Conservation (phyloP, 176 grass and related monocot species). For the Oryza coarctata region DNA sequence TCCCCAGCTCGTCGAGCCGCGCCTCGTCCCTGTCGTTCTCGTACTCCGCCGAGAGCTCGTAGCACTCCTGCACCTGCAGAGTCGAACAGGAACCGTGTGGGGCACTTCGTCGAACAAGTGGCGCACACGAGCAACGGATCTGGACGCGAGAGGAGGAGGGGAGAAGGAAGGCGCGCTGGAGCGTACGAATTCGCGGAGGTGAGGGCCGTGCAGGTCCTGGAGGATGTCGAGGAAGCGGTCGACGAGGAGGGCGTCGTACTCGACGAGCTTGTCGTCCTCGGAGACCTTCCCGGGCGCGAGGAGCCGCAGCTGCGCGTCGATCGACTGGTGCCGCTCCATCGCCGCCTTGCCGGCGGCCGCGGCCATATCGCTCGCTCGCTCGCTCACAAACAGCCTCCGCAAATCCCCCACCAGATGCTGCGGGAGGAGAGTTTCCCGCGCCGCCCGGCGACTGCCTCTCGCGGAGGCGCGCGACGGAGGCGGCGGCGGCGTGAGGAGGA, state of each 20-base stretch:
- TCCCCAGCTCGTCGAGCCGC: slow-evolving; percentile 78
- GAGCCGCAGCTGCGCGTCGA: slow-evolving; percentile 84
- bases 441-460: not conserved
- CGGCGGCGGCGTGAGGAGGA: not conserved
- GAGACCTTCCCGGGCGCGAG: slow-evolving; percentile 81
- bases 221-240: slow-evolving; percentile 92
- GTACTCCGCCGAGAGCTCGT: slow-evolving; percentile 94
- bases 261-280: slow-evolving; percentile 88
- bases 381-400: too few species aligned
- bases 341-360: slow-evolving; percentile 25
- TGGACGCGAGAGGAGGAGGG: not conserved
- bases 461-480: not conserved
- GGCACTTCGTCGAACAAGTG: slow-evolving; percentile 3
- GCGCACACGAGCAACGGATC: slow-evolving; percentile 10
- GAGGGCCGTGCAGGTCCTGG: slow-evolving; percentile 68
- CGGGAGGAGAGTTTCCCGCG: not conserved
- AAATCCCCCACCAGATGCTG: slow-evolving; percentile 1
- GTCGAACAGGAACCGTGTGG: not conserved
- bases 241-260: slow-evolving; percentile 87
- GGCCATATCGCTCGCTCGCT: not conserved
- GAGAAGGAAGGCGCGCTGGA: too few species aligned
- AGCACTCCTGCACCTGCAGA: slow-evolving; percentile 89
- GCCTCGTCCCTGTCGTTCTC: slow-evolving; percentile 61
- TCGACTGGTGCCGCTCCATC: slow-evolving; percentile 80
- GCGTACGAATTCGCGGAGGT: slow-evolving; percentile 74